These are phyloP conservation scores for Vanilla planifolia DNA, from an alignment of 106 monocot species.

Conservation along the genomic window DNA sequence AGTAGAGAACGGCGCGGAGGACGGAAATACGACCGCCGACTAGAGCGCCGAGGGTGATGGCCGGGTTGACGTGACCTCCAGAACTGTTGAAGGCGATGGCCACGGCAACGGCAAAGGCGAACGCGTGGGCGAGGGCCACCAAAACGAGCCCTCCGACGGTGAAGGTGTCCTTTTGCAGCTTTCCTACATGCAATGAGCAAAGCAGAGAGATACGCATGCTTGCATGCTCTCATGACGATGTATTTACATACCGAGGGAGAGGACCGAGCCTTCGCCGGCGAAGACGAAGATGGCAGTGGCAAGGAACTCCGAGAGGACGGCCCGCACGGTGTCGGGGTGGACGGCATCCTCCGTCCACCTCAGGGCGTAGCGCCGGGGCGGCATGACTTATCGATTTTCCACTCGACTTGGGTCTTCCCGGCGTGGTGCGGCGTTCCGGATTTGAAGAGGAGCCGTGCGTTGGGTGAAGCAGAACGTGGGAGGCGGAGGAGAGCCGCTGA, in stretches of 20 bases:
- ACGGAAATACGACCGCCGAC: constrained; percentile 45
- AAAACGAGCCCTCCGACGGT: constrained; percentile 32
- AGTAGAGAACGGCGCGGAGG: constrained; percentile 43
- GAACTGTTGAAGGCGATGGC: constrained; percentile 42
- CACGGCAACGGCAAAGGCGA: constrained; percentile 45
- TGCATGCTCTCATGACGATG: no score
- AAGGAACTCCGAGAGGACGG: constrained; percentile 54
- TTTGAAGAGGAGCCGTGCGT: neutral
- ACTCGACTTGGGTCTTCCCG: neutral
- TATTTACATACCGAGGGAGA: constrained; percentile 39
- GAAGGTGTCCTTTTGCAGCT: constrained; percentile 36
- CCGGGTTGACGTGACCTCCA: constrained; percentile 70
- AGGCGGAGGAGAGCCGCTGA: neutral
- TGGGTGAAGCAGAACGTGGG: neutral
- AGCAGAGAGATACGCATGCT: constrained; percentile 7
- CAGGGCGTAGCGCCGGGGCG: constrained; percentile 33
- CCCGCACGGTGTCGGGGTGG: constrained; percentile 49
- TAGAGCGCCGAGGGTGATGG: constrained; percentile 52
- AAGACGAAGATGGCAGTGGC: constrained; percentile 67
- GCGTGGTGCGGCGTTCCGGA: neutral
- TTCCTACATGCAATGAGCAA: constrained; percentile 24
- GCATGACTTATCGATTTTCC: constrained; percentile 4
- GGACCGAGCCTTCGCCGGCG: constrained; percentile 63
- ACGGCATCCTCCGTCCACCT: constrained; percentile 41
- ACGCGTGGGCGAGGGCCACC: constrained; percentile 43